A percentile compares a stretch with the other conserved stretches of the same genome.
Evolutionary conservation across 805 yeast species (phyloP).

Genomic region (Teunomyces tritomae): DNA sequence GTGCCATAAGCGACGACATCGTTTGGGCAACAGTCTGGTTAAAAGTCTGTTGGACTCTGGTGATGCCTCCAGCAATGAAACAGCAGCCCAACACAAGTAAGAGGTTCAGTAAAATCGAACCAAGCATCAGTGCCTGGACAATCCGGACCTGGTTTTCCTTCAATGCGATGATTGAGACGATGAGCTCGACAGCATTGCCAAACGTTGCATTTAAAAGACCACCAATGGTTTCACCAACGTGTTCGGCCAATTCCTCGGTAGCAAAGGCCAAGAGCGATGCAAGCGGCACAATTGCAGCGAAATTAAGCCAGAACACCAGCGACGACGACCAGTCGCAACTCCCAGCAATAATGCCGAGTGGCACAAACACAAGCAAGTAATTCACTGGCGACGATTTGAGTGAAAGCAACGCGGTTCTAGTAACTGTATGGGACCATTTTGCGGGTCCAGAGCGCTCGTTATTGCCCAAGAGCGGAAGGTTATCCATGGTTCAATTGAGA

Average conservation of each 20-base stretch:
- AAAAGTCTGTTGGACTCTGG: slow-evolving; percentile 80
- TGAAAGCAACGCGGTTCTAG: slow-evolving; percentile 19
- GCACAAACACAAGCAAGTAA: slow-evolving; percentile 77
- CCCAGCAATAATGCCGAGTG: slow-evolving; percentile 81
- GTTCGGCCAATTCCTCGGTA: slow-evolving; percentile 86
- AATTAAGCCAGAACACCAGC: slow-evolving; percentile 68
- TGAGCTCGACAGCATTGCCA: slow-evolving; percentile 96
- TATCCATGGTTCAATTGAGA: background rate
- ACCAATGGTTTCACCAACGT: slow-evolving; percentile 89
- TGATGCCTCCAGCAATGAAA: slow-evolving; percentile 88
- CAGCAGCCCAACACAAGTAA: slow-evolving; percentile 93
- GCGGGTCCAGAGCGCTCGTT: background rate
- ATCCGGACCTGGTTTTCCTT: slow-evolving; percentile 83
- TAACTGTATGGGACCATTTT: slow-evolving; percentile 6
- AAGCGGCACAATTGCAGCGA: slow-evolving; percentile 86
- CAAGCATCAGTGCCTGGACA: slow-evolving; percentile 97
- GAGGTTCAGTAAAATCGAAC: slow-evolving; percentile 85
- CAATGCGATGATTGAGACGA: slow-evolving; percentile 89
- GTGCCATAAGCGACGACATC: slow-evolving; percentile 90
- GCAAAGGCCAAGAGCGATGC: slow-evolving; percentile 90
- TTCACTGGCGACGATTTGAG: slow-evolving; percentile 69
- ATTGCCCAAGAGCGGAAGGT: background rate
- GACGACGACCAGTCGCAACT: slow-evolving; percentile 50
- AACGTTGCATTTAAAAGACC: slow-evolving; percentile 95
- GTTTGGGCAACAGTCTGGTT: slow-evolving; percentile 98